Percentiles rank a stretch among this genome's conserved stretches.
Conservation (phyloP, 176 grass and related monocot genomes). For the Elymus sibiricus region DNA sequence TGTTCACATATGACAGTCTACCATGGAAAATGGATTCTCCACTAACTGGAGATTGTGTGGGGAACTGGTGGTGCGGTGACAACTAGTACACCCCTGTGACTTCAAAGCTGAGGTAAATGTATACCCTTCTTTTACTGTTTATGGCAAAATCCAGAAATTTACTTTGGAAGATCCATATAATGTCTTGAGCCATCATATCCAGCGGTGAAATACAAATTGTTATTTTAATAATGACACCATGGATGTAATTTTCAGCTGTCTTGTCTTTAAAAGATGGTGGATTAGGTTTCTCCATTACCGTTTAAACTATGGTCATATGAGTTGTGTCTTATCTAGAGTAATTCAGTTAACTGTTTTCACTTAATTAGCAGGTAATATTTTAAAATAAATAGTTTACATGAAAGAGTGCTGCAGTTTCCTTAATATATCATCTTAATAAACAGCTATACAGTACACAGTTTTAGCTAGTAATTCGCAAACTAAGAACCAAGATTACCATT, state of each 20-base stretch:
- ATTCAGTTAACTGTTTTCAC: background rate
- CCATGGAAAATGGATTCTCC: conserved; percentile 34
- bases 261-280: conserved; percentile 8
- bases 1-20: background rate
- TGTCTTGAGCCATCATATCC: background rate
- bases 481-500: too few species aligned
- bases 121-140: background rate
- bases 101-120: background rate
- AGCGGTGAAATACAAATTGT: background rate
- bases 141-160: background rate
- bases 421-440: background rate
- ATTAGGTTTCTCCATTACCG: background rate
- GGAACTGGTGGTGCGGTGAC: background rate
- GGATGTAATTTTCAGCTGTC: conserved; percentile 12
- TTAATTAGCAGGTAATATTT: background rate
- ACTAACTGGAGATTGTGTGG: conserved; percentile 29
- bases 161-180: background rate
- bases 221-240: background rate
- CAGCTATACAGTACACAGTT: background rate
- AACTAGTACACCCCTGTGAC: background rate
- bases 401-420: background rate
- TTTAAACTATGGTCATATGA: too few species aligned
- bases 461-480: too few species aligned
- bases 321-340: background rate
- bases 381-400: background rate